phyloP scores from a whole-genome alignment of 2,329 filamentous ascomycete genomes.

The Parascedosporium putredinis region DNA sequence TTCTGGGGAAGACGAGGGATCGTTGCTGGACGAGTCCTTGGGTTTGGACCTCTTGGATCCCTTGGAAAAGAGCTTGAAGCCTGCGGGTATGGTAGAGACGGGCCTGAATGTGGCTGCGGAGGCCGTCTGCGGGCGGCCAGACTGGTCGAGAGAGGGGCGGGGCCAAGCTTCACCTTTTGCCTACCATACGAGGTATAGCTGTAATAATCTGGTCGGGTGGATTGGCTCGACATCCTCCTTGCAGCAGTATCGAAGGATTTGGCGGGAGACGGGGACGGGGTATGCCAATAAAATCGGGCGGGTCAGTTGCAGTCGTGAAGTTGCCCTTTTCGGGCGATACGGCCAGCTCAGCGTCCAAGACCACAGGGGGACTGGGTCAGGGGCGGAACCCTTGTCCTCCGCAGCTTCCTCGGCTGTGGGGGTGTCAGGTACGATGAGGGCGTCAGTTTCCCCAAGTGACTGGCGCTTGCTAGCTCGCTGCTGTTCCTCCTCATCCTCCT shows the following conservation, averaged over 20 bases:
- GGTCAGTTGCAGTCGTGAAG: constrained; percentile 38
- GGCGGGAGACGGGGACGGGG: constrained; percentile 34
- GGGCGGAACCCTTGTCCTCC: constrained; percentile 11
- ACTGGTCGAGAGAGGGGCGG: constrained; percentile 61
- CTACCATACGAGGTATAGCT: constrained; percentile 43
- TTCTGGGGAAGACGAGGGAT: constrained; percentile 22
- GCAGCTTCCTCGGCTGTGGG: constrained; percentile 13
- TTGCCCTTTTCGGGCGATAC: constrained; percentile 37
- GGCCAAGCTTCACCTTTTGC: constrained; percentile 81
- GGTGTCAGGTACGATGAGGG: constrained; percentile 7
- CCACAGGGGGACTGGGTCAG: constrained; percentile 26
- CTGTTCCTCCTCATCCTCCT: constrained; percentile 73
- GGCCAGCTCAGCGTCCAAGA: constrained; percentile 41
- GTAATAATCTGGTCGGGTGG: constrained; percentile 39
- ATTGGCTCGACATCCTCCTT: constrained; percentile 40
- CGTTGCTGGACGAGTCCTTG: constrained; percentile 18
- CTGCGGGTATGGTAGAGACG: constrained; percentile 68
- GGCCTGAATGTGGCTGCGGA: constrained; percentile 51
- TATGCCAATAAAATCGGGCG: constrained; percentile 40
- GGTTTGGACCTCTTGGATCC: constrained; percentile 40
- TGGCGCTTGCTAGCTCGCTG: constrained; percentile 48
- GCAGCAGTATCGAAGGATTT: constrained; percentile 30
- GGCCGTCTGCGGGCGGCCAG: constrained; percentile 50
- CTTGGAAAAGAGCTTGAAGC: constrained; percentile 61
- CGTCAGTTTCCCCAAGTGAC: constrained; percentile 39